Base-by-base conservation (phyloP, 2,329 filamentous ascomycete genomes). In the Fusarium oxysporum region DNA sequence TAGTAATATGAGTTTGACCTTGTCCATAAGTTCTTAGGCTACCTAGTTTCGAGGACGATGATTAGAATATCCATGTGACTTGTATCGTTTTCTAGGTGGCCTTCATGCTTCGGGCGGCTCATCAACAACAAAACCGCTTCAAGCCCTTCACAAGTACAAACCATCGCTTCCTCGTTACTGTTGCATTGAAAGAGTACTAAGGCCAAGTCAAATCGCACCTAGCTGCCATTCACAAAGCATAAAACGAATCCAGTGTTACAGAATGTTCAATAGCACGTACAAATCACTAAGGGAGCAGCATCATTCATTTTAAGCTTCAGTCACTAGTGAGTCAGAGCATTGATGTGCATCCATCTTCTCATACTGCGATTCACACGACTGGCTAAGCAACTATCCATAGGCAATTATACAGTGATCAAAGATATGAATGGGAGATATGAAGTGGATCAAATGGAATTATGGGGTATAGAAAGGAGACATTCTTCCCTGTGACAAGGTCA, bases 241-340 rank as follows among this genome's bases (percentile, higher is more conserved):
- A 11, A 19, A 28, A 28, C 10, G 13, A 4, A 28, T 13, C 1
- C 2, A 40, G 6, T n/a, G 33, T n/a, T n/a, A 2, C 6, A 4
- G 5, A 9, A 35, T 13, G n/a, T 25, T 16, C 38, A 33, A 54
- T 17, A 12, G 14, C 1, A 54, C 23, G 28, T 25, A 5, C 4
- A 1, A 23, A 33, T 19, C 10, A 16, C 3, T 25, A 13, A 25
- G 12, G 12, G 16, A 56, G 25, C 4, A 17, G 12, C 11, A 44
- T 33, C 4, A 44, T 5, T 33, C 16, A 44, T 21, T 33, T 12
- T 30, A 5, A 44, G 37, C 53, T 44, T 28, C 21, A 56, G 25
- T 21, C 21, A 19, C 12, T 32, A 14, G 21, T 19, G 28, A 44
- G 13, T 25, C 25, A 25, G 53, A 33, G 9, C 6, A 19, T 21